These are phyloP conservation scores for Heliocybe sulcata DNA, from an alignment of 1,284 basidiomycete species.

Conservation along the genomic window DNA sequence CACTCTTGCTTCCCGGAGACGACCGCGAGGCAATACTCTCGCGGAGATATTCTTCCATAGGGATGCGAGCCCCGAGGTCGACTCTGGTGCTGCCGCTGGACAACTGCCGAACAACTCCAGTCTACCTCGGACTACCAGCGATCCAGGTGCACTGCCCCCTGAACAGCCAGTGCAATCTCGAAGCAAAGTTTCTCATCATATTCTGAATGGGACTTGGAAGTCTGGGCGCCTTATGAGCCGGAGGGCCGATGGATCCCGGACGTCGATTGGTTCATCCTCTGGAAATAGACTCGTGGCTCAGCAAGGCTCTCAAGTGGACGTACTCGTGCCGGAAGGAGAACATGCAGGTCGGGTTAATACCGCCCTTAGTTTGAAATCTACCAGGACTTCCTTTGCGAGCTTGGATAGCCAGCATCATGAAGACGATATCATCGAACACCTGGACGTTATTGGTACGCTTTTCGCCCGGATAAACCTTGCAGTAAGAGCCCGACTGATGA, in stretches of 20 bases:
- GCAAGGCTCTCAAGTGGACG: conserved; percentile 24
- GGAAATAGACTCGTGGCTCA: conserved; percentile 13
- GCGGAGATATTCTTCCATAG: conserved; percentile 10
- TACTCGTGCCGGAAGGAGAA: conserved; percentile 19
- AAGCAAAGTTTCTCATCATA: conserved; percentile 21
- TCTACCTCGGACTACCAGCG: conserved; percentile 9
- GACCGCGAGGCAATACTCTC: conserved; percentile 16
- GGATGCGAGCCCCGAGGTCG: conserved; percentile 2
- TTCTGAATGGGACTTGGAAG: conserved; percentile 8
- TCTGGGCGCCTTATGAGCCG: too few species aligned
- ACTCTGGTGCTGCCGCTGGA: background rate
- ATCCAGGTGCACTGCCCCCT: background rate
- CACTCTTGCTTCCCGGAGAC: background rate
- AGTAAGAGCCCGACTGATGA: conserved; percentile 1
- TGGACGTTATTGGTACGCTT: conserved; percentile 66
- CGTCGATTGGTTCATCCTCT: conserved; percentile 3
- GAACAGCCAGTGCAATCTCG: conserved; percentile 9
- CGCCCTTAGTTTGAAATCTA: conserved; percentile 29
- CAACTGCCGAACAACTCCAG: background rate
- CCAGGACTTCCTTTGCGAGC: conserved; percentile 1
- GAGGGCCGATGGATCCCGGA: background rate
- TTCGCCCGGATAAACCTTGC: background rate
- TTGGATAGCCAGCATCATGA: conserved; percentile 39
- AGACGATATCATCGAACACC: conserved; percentile 68
- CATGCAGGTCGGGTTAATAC: conserved; percentile 36